Evolutionary conservation across 139 green algal species (phyloP).

Genomic region (Eudorina sp.): DNA sequence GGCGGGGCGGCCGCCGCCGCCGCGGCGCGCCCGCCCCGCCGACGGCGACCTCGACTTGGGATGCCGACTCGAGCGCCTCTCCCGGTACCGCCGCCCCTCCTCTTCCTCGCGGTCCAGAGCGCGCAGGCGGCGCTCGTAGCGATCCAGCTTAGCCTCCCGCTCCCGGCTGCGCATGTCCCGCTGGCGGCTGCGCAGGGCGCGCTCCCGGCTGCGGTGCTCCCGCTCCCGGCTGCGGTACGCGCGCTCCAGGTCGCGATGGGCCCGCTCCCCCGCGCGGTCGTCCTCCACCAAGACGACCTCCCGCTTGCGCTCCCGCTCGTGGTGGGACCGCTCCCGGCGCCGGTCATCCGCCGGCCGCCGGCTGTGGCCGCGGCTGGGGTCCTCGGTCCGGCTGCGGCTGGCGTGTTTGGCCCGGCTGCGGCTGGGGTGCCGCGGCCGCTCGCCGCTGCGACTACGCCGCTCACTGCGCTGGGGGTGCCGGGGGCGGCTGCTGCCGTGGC

Average conservation of each 20-base stretch:
- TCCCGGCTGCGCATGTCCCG: slow-evolving; percentile 35
- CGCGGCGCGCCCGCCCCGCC: no score
- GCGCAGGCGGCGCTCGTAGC: background rate
- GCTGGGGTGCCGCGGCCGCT: background rate
- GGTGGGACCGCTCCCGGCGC: background rate
- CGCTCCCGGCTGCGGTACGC: slow-evolving; percentile 33
- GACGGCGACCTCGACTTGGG: no score
- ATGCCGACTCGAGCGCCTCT: no score
- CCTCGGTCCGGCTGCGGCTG: background rate
- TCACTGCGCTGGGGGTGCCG: background rate
- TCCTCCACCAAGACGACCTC: no score
- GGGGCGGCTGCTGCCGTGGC: slow-evolving; percentile 2
- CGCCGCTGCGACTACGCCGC: background rate
- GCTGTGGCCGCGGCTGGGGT: background rate
- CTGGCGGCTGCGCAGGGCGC: slow-evolving; percentile 29
- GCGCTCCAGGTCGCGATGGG: slow-evolving; percentile 17
- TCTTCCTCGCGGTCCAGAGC: background rate
- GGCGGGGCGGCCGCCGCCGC: no score
- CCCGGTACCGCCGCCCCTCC: background rate
- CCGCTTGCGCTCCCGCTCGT: background rate
- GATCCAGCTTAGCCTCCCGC: slow-evolving; percentile 9
- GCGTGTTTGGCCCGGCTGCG: background rate
- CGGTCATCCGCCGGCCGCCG: background rate
- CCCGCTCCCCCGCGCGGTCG: background rate
- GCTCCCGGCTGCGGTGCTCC: slow-evolving; percentile 19